Percentiles rank a stretch among this genome's conserved stretches.
Conservation (phyloP, 2,329 filamentous ascomycete species). For the Stemphylium beticola region DNA sequence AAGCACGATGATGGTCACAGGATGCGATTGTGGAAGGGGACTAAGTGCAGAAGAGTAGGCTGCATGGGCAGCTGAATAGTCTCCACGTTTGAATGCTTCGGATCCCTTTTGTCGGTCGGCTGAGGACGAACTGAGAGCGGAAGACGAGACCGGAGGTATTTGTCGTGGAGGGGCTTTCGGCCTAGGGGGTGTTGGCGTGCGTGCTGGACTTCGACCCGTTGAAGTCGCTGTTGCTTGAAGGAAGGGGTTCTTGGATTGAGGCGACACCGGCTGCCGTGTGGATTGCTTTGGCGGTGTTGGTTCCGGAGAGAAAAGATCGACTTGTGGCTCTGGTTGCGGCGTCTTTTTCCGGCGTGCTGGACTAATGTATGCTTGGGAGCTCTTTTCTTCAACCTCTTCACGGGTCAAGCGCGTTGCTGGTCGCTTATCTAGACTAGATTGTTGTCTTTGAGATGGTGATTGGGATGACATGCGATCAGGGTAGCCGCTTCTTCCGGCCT, state of each 20-base stretch:
- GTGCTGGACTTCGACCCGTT: slow-evolving; percentile 45
- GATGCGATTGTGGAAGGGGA: slow-evolving; percentile 77
- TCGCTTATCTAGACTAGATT: slow-evolving; percentile 37
- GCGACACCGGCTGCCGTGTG: slow-evolving; percentile 41
- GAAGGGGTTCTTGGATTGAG: slow-evolving; percentile 50
- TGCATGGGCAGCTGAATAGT: slow-evolving; percentile 84
- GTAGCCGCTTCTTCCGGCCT: slow-evolving; percentile 31
- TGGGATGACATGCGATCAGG: slow-evolving; percentile 49
- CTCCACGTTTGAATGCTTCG: slow-evolving; percentile 90
- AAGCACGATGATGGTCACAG: slow-evolving; percentile 83
- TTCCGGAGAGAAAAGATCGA: slow-evolving; percentile 66
- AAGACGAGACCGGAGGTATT: slow-evolving; percentile 71
- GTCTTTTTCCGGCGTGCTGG: slow-evolving; percentile 79
- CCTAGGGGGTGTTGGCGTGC: slow-evolving; percentile 50
- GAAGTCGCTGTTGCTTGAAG: slow-evolving; percentile 36
- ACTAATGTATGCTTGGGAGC: slow-evolving; percentile 83
- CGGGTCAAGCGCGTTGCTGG: slow-evolving; percentile 70
- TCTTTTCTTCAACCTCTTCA: slow-evolving; percentile 78
- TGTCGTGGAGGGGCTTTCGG: slow-evolving; percentile 61
- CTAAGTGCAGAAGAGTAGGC: slow-evolving; percentile 80
- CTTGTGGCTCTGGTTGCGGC: slow-evolving; percentile 53
- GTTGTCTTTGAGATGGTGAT: slow-evolving; percentile 48
- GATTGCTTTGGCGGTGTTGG: slow-evolving; percentile 29
- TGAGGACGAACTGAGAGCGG: slow-evolving; percentile 76
- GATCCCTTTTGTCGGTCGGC: slow-evolving; percentile 80